A percentile compares a stretch with the other conserved stretches of the same genome.
Conservation (phyloP, 306 rosid species). For the Acacia crassicarpa region DNA sequence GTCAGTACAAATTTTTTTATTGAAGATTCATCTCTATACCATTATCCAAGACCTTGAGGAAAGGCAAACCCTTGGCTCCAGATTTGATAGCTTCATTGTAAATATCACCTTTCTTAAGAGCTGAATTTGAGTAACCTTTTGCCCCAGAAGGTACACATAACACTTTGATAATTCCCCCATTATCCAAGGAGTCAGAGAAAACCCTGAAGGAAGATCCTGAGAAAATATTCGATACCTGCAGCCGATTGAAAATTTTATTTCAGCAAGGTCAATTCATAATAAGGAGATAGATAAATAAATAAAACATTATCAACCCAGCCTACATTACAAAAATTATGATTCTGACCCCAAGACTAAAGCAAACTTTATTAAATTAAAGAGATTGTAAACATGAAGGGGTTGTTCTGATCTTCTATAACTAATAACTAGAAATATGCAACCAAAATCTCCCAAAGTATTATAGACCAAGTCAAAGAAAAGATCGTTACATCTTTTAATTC, state of each 20-base stretch:
- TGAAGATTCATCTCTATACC: slow-evolving; percentile 47
- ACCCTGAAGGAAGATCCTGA: slow-evolving; percentile 77
- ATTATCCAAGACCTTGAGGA: slow-evolving; percentile 76
- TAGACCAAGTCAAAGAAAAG: slow-evolving; percentile 31
- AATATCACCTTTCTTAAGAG: slow-evolving; percentile 86
- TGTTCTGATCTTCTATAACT: background rate
- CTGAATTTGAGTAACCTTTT: slow-evolving; percentile 79
- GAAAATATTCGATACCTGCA: slow-evolving; percentile 84
- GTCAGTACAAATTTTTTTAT: background rate
- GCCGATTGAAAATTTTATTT: slow-evolving; percentile 19
- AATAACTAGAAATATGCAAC: background rate
- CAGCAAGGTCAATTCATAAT: slow-evolving; percentile 28
- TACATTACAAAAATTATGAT: slow-evolving; percentile 20
- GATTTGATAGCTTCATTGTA: slow-evolving; percentile 73
- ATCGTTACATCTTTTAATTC: slow-evolving; percentile 79
- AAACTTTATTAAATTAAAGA: background rate
- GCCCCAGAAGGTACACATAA: slow-evolving; percentile 79
- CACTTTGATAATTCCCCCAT: slow-evolving; percentile 77
- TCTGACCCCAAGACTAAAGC: background rate
- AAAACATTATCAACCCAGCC: slow-evolving; percentile 1
- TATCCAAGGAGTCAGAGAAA: slow-evolving; percentile 75
- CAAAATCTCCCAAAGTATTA: slow-evolving; percentile 21
- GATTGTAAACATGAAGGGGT: background rate
- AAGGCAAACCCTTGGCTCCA: slow-evolving; percentile 94
- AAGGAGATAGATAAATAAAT: slow-evolving; percentile 20